Conservation (phyloP, 1,139 yeast genomes). For the Zygotorulaspora mrakii region DNA sequence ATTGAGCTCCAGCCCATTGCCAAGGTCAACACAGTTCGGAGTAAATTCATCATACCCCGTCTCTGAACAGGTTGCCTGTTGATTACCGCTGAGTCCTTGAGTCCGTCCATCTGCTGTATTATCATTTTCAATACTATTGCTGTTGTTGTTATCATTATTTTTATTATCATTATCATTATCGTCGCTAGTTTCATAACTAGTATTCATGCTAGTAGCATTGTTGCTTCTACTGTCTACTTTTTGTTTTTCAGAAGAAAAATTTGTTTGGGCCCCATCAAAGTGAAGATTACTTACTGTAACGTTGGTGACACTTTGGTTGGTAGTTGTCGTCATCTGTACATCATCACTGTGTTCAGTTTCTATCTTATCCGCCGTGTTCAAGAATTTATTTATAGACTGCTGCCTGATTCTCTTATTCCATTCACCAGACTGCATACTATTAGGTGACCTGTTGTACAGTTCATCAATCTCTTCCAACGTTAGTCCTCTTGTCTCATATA, state of each 20-base stretch:
- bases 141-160: conserved; percentile 4
- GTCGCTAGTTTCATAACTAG: conserved; percentile 3
- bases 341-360: conserved; percentile 10
- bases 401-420: conserved; percentile 31
- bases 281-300: conserved; percentile 3
- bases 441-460: conserved; percentile 47
- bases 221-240: conserved; percentile 7
- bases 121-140: neutral
- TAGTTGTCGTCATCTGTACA: conserved; percentile 4
- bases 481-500: conserved; percentile 73
- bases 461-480: conserved; percentile 74
- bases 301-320: conserved; percentile 7
- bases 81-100: conserved; percentile 4
- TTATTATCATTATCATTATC: conserved; percentile 3
- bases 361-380: conserved; percentile 11
- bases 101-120: neutral
- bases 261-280: neutral
- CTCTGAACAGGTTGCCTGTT: conserved; percentile 10
- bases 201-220: conserved; percentile 1
- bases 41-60: conserved; percentile 11
- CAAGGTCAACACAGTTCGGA: conserved; percentile 31
- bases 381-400: conserved; percentile 11
- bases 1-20: conserved; percentile 35
- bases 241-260: neutral
- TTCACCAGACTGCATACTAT: conserved; percentile 34